Evolutionary conservation across 441 rosid species (phyloP).

Genomic region (Erysimum cheiri): DNA sequence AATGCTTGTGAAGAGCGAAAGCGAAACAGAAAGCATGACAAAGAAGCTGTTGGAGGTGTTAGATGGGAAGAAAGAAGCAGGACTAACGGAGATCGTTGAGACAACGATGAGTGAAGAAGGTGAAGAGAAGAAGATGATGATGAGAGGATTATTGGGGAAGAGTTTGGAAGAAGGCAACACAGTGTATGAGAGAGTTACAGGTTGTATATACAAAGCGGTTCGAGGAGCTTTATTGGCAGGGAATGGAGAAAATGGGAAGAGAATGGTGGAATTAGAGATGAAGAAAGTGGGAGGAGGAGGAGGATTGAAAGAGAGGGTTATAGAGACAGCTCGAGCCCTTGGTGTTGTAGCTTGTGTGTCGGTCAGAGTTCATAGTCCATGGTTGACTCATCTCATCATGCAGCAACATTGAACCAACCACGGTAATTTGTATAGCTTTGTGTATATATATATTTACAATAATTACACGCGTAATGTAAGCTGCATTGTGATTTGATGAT

Average conservation of each 20-base stretch:
- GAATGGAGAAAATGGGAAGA: conserved; percentile 60
- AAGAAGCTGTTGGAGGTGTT: conserved; percentile 59
- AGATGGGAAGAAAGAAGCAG: conserved; percentile 58
- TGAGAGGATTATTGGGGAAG: conserved; percentile 74
- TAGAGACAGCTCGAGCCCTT: conserved; percentile 65
- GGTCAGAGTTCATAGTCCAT: conserved; percentile 65
- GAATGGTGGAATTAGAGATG: conserved; percentile 64
- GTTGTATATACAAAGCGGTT: conserved; percentile 66
- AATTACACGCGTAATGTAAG: conserved; percentile 38
- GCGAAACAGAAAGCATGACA: conserved; percentile 61
- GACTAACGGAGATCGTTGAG: conserved; percentile 68
- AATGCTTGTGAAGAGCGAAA: conserved; percentile 53
- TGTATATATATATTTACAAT: conserved; percentile 16
- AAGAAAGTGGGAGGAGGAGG: conserved; percentile 57
- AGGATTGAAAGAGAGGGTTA: conserved; percentile 59
- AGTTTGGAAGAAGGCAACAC: conserved; percentile 86
- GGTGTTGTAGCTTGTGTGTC: conserved; percentile 75
- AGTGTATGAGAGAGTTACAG: conserved; percentile 77
- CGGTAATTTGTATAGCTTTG: conserved; percentile 38
- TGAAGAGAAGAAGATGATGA: conserved; percentile 58
- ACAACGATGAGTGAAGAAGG: conserved; percentile 49
- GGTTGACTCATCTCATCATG: conserved; percentile 65
- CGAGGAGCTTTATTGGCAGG: conserved; percentile 81
- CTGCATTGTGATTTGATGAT: conserved; percentile 42
- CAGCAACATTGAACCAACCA: conserved; percentile 30